phyloP scores from a whole-genome alignment of 106 monocot genomes.

The Phalaenopsis aphrodite region DNA sequence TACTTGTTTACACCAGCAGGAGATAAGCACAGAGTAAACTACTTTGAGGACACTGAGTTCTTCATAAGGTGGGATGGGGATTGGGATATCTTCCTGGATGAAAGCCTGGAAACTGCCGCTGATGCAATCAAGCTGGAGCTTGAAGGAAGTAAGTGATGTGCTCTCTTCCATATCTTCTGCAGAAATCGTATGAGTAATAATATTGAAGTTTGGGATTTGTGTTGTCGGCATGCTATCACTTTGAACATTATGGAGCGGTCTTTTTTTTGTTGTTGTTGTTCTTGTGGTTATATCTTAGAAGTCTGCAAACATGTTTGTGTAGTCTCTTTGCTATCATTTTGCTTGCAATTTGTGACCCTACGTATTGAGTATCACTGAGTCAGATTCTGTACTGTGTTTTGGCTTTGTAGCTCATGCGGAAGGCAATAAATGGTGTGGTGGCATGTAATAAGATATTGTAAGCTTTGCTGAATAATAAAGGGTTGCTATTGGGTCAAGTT shows the following conservation, averaged over 20 bases:
- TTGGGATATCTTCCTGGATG: conserved; percentile 90
- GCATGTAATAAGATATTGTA: neutral
- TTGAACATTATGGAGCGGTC: neutral
- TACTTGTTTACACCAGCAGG: conserved; percentile 77
- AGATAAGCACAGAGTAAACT: conserved; percentile 74
- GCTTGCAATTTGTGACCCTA: neutral
- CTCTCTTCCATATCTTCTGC: neutral
- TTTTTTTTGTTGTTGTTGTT: neutral
- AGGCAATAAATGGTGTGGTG: neutral
- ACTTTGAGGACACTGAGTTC: conserved; percentile 89
- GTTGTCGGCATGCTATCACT: neutral
- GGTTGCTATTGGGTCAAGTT: neutral
- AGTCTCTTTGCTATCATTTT: too few relatives aligned
- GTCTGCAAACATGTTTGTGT: neutral
- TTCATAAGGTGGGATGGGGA: conserved; percentile 90
- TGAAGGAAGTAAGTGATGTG: neutral
- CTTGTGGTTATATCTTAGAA: neutral
- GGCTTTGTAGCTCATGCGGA: neutral
- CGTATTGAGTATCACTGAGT: neutral
- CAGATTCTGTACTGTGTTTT: neutral
- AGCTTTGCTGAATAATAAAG: neutral
- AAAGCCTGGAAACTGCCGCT: conserved; percentile 52
- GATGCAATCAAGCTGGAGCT: conserved; percentile 42
- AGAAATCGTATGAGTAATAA: neutral
- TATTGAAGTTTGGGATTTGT: neutral